phyloP scores from a whole-genome alignment of 139 green algal species.

The Chlamydomonas sphaeroides region DNA sequence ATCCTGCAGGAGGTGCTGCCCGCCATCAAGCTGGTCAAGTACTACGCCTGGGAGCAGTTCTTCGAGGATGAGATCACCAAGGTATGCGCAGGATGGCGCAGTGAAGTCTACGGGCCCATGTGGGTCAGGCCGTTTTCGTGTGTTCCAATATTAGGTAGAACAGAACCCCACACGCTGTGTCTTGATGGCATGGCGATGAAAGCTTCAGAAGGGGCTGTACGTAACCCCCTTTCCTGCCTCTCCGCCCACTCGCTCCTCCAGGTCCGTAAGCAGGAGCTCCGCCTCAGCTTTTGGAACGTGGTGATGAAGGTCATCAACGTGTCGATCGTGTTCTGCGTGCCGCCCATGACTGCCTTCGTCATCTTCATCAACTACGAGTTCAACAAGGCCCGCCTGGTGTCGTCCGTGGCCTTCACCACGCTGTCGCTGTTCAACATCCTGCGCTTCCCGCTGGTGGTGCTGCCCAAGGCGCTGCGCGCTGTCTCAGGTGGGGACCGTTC shows the following conservation, averaged over 20 bases:
- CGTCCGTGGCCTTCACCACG: slow-evolving; percentile 72
- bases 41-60: slow-evolving; percentile 76
- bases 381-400: slow-evolving; percentile 40
- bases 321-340: slow-evolving; percentile 64
- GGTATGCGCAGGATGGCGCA: too few relatives aligned
- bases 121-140: too few relatives aligned
- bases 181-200: too few relatives aligned
- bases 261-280: slow-evolving; percentile 55
- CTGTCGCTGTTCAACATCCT: slow-evolving; percentile 86
- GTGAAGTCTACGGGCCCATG: too few relatives aligned
- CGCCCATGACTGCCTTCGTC: slow-evolving; percentile 60
- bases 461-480: slow-evolving; percentile 74
- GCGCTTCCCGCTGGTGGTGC: slow-evolving; percentile 81
- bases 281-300: slow-evolving; percentile 54
- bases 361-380: slow-evolving; percentile 70
- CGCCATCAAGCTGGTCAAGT: slow-evolving; percentile 74
- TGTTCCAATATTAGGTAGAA: too few relatives aligned
- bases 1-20: slow-evolving; percentile 74
- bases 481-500: slow-evolving; percentile 61
- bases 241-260: too few relatives aligned
- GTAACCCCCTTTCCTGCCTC: too few relatives aligned
- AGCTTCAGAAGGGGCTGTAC: too few relatives aligned
- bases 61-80: slow-evolving; percentile 58
- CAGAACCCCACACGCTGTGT: too few relatives aligned
- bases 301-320: slow-evolving; percentile 73